These are phyloP conservation scores for Talaromyces sp. DNA, from an alignment of 2,329 filamentous ascomycete genomes.

Conservation along the genomic window DNA sequence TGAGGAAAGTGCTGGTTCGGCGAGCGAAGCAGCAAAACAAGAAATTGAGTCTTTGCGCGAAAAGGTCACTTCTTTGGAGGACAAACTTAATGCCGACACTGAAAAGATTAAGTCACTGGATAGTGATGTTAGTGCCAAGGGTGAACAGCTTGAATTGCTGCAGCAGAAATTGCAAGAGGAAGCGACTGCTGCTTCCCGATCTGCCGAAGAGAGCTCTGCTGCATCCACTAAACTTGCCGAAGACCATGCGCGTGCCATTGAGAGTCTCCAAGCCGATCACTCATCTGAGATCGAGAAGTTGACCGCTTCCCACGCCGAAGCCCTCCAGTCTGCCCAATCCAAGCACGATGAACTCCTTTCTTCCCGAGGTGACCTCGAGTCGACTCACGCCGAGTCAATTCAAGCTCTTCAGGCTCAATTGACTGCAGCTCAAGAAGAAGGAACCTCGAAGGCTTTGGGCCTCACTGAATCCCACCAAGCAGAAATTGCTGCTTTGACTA, in stretches of 20 bases:
- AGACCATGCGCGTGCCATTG: slow-evolving; percentile 28
- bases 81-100: slow-evolving; percentile 25
- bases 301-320: slow-evolving; percentile 25
- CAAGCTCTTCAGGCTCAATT: slow-evolving; percentile 18
- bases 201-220: slow-evolving; percentile 29
- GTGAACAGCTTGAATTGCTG: slow-evolving; percentile 32
- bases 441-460: slow-evolving; percentile 23
- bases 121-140: slow-evolving; percentile 29
- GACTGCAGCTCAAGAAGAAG: slow-evolving; percentile 19
- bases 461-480: slow-evolving; percentile 24
- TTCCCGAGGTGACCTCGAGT: slow-evolving; percentile 24
- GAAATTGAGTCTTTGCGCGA: slow-evolving; percentile 32
- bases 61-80: slow-evolving; percentile 29
- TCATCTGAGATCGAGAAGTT: slow-evolving; percentile 27
- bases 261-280: slow-evolving; percentile 30
- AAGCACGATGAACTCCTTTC: slow-evolving; percentile 29
- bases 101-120: slow-evolving; percentile 31
- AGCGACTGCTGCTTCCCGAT: slow-evolving; percentile 26
- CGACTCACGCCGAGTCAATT: slow-evolving; percentile 17
- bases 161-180: slow-evolving; percentile 33
- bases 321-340: slow-evolving; percentile 27
- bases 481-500: slow-evolving; percentile 29
- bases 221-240: slow-evolving; percentile 25
- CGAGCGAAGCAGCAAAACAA: slow-evolving; percentile 28
- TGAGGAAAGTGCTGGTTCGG: slow-evolving; percentile 29